Conservation (phyloP, 805 yeast species). For the Zygoascus biomembranicola region DNA sequence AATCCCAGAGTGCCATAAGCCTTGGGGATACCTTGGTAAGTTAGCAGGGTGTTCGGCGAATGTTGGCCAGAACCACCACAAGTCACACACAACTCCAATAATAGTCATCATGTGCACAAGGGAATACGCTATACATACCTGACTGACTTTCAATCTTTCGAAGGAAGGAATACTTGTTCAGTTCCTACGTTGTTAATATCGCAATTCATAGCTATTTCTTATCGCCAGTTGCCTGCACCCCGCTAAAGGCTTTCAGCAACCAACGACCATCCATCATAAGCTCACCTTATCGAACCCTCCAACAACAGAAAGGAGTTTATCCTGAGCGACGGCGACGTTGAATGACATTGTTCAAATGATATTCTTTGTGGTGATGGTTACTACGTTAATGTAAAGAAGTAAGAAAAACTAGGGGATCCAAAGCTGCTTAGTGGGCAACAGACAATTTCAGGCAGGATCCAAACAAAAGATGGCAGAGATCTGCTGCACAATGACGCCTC, state of each 20-base stretch:
- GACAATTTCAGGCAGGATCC: not conserved
- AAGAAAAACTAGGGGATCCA: not conserved
- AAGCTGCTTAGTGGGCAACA: not conserved
- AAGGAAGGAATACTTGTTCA: conserved; percentile 26
- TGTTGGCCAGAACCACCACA: no score
- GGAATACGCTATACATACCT: conserved; percentile 13
- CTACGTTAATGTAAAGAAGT: not conserved
- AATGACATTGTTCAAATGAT: conserved; percentile 6
- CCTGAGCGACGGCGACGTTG: conserved; percentile 13
- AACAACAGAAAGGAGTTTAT: conserved; percentile 21
- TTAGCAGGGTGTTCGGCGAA: not conserved
- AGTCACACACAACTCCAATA: no score
- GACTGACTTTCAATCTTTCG: conserved; percentile 8
- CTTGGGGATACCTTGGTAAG: conserved; percentile 47
- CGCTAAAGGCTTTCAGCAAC: no score
- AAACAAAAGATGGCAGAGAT: not conserved
- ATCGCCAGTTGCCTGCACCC: no score
- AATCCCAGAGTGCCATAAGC: conserved; percentile 71
- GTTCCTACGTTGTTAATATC: conserved; percentile 19
- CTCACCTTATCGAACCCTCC: conserved; percentile 22
- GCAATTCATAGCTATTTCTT: no score
- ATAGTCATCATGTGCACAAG: no score
- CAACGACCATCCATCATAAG: not conserved
- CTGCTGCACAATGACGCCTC: no score
- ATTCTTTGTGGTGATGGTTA: not conserved